Evolutionary conservation across 106 monocot species (phyloP).

Genomic region (Apostasia ramifera): DNA sequence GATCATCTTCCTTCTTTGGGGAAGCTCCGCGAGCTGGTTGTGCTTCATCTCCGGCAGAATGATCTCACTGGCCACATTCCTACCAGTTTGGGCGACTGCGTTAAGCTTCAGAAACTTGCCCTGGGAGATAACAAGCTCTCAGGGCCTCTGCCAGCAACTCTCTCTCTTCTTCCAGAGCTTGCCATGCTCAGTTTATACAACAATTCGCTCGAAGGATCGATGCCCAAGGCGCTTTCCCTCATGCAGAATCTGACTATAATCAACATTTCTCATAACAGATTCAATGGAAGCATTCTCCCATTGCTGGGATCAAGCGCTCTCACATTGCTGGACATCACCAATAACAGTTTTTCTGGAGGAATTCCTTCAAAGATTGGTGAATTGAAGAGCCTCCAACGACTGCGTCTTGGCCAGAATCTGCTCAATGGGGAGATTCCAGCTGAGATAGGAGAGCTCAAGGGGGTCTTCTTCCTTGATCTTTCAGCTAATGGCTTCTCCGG

Average conservation of each 20-base stretch:
- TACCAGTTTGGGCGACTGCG: conserved; percentile 66
- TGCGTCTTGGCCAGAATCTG: conserved; percentile 58
- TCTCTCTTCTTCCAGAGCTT: conserved; percentile 45
- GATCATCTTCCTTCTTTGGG: conserved; percentile 70
- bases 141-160: conserved; percentile 45
- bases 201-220: conserved; percentile 71
- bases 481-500: conserved; percentile 61
- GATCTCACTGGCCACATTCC: conserved; percentile 76
- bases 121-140: conserved; percentile 76
- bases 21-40: conserved; percentile 48
- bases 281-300: conserved; percentile 59
- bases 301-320: conserved; percentile 43
- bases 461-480: conserved; percentile 64
- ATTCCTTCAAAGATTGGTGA: conserved; percentile 38
- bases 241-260: conserved; percentile 57
- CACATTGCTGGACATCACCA: conserved; percentile 60
- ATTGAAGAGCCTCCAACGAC: conserved; percentile 37
- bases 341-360: conserved; percentile 73
- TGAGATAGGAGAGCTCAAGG: conserved; percentile 33
- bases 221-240: conserved; percentile 37
- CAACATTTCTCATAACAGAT: conserved; percentile 80
- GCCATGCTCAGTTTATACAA: conserved; percentile 74
- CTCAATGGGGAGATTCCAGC: conserved; percentile 49
- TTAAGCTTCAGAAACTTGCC: conserved; percentile 49
- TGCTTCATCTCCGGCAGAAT: conserved; percentile 84